phyloP scores from a whole-genome alignment of 2,329 filamentous ascomycete genomes.

The Dactylellina drechsleri region DNA sequence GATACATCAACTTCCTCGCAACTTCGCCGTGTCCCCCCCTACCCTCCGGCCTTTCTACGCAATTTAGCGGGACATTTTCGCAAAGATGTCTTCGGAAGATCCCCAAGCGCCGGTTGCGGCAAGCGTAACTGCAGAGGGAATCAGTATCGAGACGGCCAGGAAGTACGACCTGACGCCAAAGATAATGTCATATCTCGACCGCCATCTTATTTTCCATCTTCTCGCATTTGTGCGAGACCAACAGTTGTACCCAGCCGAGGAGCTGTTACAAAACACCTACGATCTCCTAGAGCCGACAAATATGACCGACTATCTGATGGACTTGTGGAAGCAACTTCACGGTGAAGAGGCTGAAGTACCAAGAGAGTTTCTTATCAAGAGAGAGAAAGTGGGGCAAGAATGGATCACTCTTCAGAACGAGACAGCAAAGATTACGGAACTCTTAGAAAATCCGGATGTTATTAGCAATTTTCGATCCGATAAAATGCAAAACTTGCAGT shows the following conservation, averaged over 20 bases:
- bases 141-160: slow-evolving; percentile 54
- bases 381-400: slow-evolving; percentile 84
- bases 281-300: slow-evolving; percentile 95
- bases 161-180: slow-evolving; percentile 85
- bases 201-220: slow-evolving; percentile 94
- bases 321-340: slow-evolving; percentile 89
- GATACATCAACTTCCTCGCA: slow-evolving; percentile 51
- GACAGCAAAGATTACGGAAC: slow-evolving; percentile 85
- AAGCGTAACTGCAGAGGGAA: slow-evolving; percentile 30
- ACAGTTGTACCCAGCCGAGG: slow-evolving; percentile 65
- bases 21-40: slow-evolving; percentile 36
- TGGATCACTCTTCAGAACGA: slow-evolving; percentile 86
- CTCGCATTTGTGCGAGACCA: slow-evolving; percentile 89
- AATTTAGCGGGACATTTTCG: slow-evolving; percentile 21
- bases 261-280: slow-evolving; percentile 87
- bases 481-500: slow-evolving; percentile 99
- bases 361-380: slow-evolving; percentile 86
- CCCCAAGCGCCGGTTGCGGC: slow-evolving; percentile 29
- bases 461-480: slow-evolving; percentile 90
- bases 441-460: slow-evolving; percentile 88
- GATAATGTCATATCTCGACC: slow-evolving; percentile 89
- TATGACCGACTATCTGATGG: slow-evolving; percentile 98
- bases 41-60: slow-evolving; percentile 54
- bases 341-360: slow-evolving; percentile 76
- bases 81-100: slow-evolving; percentile 40